These are phyloP conservation scores for Saturnispora sekii DNA, from an alignment of 805 yeast genomes.

Conservation along the genomic window DNA sequence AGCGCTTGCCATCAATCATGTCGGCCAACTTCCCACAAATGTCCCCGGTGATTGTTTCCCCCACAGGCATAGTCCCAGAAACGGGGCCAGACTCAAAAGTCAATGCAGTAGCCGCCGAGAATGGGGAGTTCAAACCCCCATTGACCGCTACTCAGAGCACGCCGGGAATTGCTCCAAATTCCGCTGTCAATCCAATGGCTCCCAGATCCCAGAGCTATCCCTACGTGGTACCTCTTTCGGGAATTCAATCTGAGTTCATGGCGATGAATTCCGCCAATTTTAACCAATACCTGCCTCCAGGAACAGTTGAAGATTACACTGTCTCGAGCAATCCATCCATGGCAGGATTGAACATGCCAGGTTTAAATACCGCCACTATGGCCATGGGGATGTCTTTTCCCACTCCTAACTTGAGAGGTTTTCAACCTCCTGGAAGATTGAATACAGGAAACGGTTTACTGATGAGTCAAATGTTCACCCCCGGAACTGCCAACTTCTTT, in stretches of 20 bases:
- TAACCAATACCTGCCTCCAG: neutral
- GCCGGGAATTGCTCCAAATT: neutral
- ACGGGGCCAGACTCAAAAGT: constrained; percentile 2
- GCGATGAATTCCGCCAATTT: constrained; percentile 4
- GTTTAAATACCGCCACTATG: no score
- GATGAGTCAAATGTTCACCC: neutral
- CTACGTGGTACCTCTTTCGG: neutral
- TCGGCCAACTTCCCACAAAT: constrained; percentile 3
- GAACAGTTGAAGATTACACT: constrained; percentile 1
- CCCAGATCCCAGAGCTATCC: neutral
- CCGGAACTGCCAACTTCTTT: constrained; percentile 4
- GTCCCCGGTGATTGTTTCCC: constrained; percentile 4
- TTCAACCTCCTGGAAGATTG: no score
- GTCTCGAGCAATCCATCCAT: neutral
- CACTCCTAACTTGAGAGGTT: no score
- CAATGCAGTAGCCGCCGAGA: neutral
- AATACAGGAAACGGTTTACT: neutral
- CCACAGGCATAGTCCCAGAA: constrained; percentile 1
- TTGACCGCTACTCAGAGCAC: neutral
- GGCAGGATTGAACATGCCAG: neutral
- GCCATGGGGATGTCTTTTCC: no score
- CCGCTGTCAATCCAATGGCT: no score
- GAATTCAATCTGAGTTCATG: constrained; percentile 1
- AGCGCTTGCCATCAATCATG: constrained; percentile 6
- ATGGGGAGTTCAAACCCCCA: neutral